These are phyloP conservation scores for Ustilago crameri DNA, from an alignment of 1,284 basidiomycete genomes.

Conservation along the genomic window DNA sequence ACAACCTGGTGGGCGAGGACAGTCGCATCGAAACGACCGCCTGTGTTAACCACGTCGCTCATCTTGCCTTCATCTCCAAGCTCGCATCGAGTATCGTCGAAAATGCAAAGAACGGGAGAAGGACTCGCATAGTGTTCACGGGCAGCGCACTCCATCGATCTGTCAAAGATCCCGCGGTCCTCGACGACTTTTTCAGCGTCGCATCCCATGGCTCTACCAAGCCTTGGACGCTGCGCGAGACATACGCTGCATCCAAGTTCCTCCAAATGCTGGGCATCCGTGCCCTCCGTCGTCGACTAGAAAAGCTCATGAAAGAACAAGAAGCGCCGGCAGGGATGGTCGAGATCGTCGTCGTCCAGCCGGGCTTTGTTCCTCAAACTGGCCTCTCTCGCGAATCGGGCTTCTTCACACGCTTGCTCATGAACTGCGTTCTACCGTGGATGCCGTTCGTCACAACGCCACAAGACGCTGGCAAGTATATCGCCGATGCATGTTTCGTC, in stretches of 20 bases:
- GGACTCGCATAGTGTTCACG: conserved; percentile 50
- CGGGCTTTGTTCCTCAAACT: conserved; percentile 47
- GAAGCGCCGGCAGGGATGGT: conserved; percentile 3
- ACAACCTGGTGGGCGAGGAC: conserved; percentile 22
- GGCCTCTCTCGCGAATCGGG: conserved; percentile 30
- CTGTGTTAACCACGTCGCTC: conserved; percentile 49
- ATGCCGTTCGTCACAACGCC: conserved; percentile 35
- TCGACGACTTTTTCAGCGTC: conserved; percentile 27
- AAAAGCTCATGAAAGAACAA: conserved; percentile 1
- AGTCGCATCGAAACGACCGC: conserved; percentile 42
- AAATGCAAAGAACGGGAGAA: conserved; percentile 25
- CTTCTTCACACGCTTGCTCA: conserved; percentile 25
- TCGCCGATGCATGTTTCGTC: conserved; percentile 35
- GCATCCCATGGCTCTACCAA: conserved; percentile 8
- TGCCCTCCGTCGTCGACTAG: conserved; percentile 32
- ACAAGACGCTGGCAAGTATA: conserved; percentile 37
- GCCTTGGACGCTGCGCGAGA: conserved; percentile 36
- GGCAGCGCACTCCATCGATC: conserved; percentile 44
- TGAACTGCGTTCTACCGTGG: conserved; percentile 43
- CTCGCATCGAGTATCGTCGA: conserved; percentile 25
- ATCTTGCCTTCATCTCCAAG: conserved; percentile 41
- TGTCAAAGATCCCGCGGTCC: conserved; percentile 23
- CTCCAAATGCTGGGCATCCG: conserved; percentile 51
- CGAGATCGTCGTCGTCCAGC: conserved; percentile 43
- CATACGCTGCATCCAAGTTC: conserved; percentile 49